Conservation (phyloP, 2,329 filamentous ascomycete species). For the Aureobasidium sp. region DNA sequence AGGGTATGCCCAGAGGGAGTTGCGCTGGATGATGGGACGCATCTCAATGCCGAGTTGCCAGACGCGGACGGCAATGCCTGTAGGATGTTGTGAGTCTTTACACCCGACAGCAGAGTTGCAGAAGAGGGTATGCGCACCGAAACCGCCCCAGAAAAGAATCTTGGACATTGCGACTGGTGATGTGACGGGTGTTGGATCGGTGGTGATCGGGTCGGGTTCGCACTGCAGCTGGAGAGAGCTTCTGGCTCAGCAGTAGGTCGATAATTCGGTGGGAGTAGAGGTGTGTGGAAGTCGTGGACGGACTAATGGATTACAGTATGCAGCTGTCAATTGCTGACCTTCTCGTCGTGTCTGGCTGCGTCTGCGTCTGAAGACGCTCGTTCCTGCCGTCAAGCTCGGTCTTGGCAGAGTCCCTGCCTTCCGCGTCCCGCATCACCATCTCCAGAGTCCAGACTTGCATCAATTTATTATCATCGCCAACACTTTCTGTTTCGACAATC, state of each 20-base stretch:
- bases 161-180: conserved; percentile 27
- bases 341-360: neutral
- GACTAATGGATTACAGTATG: neutral
- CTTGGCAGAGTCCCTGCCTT: conserved; percentile 8
- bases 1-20: conserved; percentile 85
- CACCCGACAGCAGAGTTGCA: neutral
- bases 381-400: conserved; percentile 5
- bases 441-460: too few species aligned
- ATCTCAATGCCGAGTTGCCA: conserved; percentile 99
- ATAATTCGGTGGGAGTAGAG: neutral
- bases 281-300: neutral
- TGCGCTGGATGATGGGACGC: conserved; percentile 82
- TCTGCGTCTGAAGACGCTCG: neutral
- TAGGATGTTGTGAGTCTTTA: conserved; percentile 15
- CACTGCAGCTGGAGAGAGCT: neutral
- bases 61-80: conserved; percentile 83
- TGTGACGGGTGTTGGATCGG: neutral
- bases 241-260: neutral
- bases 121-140: conserved; percentile 51
- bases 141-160: conserved; percentile 78
- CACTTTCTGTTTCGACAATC: neutral
- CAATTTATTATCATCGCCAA: neutral
- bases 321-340: neutral
- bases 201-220: neutral
- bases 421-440: neutral